A percentile compares a stretch with the other conserved stretches of the same genome.
phyloP scores from a whole-genome alignment of 345 rosid species.

The Melaleuca quinquenervia region DNA sequence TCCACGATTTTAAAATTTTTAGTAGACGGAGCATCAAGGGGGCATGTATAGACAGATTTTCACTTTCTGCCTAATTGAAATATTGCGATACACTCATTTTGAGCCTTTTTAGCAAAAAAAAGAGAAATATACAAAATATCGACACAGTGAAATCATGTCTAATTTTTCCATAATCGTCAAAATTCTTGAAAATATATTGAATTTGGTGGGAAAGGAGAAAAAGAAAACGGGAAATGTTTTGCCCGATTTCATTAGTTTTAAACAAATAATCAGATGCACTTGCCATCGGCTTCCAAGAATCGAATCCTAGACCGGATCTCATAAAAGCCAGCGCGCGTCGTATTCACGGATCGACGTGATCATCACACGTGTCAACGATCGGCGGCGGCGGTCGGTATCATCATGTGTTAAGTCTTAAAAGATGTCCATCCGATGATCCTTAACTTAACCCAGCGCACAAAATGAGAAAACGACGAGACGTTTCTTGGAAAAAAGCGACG shows the following conservation, averaged over 20 bases:
- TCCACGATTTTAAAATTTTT: not conserved
- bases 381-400: not conserved
- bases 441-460: not conserved
- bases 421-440: not conserved
- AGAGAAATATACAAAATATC: not conserved
- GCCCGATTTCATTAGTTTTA: too few species aligned
- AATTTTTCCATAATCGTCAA: not conserved
- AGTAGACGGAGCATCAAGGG: not conserved
- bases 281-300: too few species aligned
- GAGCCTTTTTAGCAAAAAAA: not conserved
- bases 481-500: not conserved
- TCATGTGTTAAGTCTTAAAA: not conserved
- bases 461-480: not conserved
- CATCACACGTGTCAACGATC: not conserved
- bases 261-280: too few species aligned
- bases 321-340: not conserved
- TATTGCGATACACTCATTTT: accelerated
- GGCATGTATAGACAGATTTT: not conserved
- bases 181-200: not conserved
- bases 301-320: too few species aligned
- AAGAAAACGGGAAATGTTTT: too few species aligned
- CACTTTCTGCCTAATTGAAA: not conserved
- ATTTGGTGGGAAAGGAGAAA: too few species aligned
- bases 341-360: not conserved
- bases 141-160: too few species aligned